Conservation (phyloP, 495 filamentous ascomycete species). For the Zalerion maritima region DNA sequence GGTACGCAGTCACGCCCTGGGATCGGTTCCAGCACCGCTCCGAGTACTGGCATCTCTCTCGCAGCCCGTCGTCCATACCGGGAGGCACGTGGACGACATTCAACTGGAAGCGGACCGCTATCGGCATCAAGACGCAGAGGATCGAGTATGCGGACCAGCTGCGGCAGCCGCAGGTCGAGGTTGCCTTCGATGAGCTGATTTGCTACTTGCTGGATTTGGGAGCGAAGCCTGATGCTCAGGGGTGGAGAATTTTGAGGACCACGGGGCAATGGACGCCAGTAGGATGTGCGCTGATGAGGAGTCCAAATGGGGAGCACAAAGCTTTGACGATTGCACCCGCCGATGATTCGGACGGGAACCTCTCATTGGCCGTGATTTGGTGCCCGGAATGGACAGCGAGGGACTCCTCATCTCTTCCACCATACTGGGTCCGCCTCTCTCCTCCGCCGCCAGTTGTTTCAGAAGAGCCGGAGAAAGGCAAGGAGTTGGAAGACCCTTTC, state of each 20-base stretch:
- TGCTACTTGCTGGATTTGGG: conserved; percentile 48
- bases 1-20: conserved; percentile 45
- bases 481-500: conserved; percentile 2
- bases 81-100: conserved; percentile 50
- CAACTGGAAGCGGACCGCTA: conserved; percentile 46
- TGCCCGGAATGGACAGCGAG: conserved; percentile 41
- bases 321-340: conserved; percentile 41
- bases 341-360: conserved; percentile 47
- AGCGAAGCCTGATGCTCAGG: conserved; percentile 42
- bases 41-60: conserved; percentile 40
- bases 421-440: conserved; percentile 44
- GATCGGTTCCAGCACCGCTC: conserved; percentile 34
- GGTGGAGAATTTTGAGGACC: conserved; percentile 40
- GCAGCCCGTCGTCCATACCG: conserved; percentile 31
- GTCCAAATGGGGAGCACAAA: conserved; percentile 34
- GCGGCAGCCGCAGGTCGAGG: conserved; percentile 48
- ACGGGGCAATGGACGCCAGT: conserved; percentile 50
- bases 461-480: conserved; percentile 2
- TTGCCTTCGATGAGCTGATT: conserved; percentile 45
- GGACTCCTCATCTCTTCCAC: conserved; percentile 36
- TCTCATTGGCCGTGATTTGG: conserved; percentile 43
- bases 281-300: conserved; percentile 41
- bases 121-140: conserved; percentile 43
- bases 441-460: conserved; percentile 14
- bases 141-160: conserved; percentile 52